Base-by-base conservation (phyloP, 192 early-diverging fungal species). In the Blastocladiella britannica region DNA sequence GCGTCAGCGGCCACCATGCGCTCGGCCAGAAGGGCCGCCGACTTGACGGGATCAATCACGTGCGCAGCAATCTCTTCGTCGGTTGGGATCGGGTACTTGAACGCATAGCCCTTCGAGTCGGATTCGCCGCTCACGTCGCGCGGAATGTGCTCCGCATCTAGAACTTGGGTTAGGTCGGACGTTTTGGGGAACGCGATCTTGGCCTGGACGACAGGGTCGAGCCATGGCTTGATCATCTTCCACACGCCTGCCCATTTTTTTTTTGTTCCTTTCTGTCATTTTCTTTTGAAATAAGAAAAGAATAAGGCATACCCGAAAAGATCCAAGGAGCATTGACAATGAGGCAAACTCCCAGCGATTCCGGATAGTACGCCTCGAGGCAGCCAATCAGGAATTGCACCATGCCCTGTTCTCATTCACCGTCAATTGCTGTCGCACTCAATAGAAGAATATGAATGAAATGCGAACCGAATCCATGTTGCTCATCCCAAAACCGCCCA, bases 281-380 rank as follows among this genome's bases (percentile, higher is more conserved):
- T 22, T 6, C 25, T 24, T 18, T 28, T 5, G 1, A 26, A n/a
- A 54, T 25, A 23, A 25, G 24, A 60, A 26, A n/a, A 70, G 29
- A 61, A 25, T 25, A 9, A 60, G 31, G 56, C 54, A 67, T 59
- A 53, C 79, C 80, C 58, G 78, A 71, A 64, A 93, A 93, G 29
- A 93, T 72, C 82, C 88, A 93, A 26, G 89, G 88, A 0, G 89
- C 87, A 56, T 82, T 79, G 64, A 92, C 85, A 37, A 94, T 80
- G 7, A 91, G 71, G 31, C 81, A 79, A 6, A 75, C 64, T 29
- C 88, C 91, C 5, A 94, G 75, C 18, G 77, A 82, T 63, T 94
- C 91, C 2, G 91, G 91, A 63, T 93, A 94, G 67, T 89, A 90
- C 52, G 81, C 77, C 66, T 92, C 82, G 60, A 93, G 79, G 67